Evolutionary conservation across 73 alveolate genomes (phyloP), one percentile per base, ranked within the genome.

Genomic region (Diophrys appendiculata): DNA sequence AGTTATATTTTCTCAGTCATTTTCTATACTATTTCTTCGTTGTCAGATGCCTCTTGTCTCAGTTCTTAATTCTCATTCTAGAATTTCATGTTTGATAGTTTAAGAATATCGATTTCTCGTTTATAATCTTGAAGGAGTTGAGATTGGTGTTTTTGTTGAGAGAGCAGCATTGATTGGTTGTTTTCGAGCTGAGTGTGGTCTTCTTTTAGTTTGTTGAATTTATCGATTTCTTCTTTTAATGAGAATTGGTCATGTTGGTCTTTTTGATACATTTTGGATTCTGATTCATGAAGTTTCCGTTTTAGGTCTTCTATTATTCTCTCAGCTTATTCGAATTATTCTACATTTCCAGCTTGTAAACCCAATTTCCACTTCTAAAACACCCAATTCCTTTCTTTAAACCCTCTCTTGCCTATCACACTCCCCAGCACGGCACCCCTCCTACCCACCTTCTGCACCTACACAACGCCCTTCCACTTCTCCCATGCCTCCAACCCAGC

Each of bases 41-140:
- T 43, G n/a, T 60, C 71, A 13, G 14, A 5, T 23, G 2, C 29
- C 13, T 60, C 71, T 5, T 14, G 31, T 25, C 29, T 67, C 5
- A 67, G 35, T 5, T 67, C 75, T 1, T 23, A n/a, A 24, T 67
- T 67, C 54, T 67, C 75, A 67, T 67, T 67, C 54, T 23, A n/a
- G 27, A 67, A 28, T 24, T 67, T 67, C 24, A 25, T 3, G 24
- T 67, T 67, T 2, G 75, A 67, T 28, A 67, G 75, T 28, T 67
- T 67, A 25, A 67, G 35, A 54, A 67, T 67, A 24, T 67, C 75
- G 5, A 67, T 67, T 25, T 67, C 54, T 25, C 75, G 25, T 24
- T 25, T 25, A 3, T 23, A 31, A 54, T 67, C 75, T 27, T 67
- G 54, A 5, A 43, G 60, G 5, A 11, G 60, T 43, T 43, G 60